A percentile compares a stretch with the other conserved stretches of the same genome.
phyloP scores from a whole-genome alignment of 2,329 filamentous ascomycete species.

The Phialophora macrospora region DNA sequence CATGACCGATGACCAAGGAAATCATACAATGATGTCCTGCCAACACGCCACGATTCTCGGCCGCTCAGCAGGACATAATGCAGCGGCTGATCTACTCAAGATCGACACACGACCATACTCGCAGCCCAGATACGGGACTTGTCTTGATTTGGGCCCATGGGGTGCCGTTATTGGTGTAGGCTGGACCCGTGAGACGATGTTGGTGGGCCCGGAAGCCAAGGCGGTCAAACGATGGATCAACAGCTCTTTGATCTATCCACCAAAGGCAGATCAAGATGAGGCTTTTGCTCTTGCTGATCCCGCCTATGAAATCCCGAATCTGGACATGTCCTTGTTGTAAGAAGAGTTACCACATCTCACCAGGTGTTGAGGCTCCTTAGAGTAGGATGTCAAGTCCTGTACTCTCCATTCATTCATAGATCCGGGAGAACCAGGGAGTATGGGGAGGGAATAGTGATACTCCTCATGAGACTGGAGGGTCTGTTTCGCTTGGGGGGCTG shows the following conservation, averaged over 20 bases:
- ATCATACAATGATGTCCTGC: slow-evolving; percentile 48
- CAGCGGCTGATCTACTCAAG: slow-evolving; percentile 45
- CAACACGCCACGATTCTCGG: slow-evolving; percentile 49
- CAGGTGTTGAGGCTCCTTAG: background rate
- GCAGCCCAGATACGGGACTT: slow-evolving; percentile 44
- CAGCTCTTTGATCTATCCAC: slow-evolving; percentile 45
- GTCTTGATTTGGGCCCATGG: slow-evolving; percentile 47
- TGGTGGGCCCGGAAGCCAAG: slow-evolving; percentile 44
- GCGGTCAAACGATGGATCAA: slow-evolving; percentile 46
- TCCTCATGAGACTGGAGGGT: background rate
- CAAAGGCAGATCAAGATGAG: slow-evolving; percentile 33
- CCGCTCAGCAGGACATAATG: slow-evolving; percentile 45
- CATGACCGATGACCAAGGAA: slow-evolving; percentile 37
- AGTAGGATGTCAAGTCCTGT: background rate
- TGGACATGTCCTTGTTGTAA: background rate
- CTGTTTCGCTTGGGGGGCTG: background rate
- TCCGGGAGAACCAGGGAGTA: no score
- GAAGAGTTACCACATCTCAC: background rate
- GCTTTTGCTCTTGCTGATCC: slow-evolving; percentile 41
- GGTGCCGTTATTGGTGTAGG: slow-evolving; percentile 43
- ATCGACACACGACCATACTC: slow-evolving; percentile 39
- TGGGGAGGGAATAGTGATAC: no score
- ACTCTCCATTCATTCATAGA: background rate
- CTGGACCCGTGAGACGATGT: slow-evolving; percentile 43
- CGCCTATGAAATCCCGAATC: background rate